Conservation (phyloP, 2,329 filamentous ascomycete species). For the Phialemonium atrogriseum region DNA sequence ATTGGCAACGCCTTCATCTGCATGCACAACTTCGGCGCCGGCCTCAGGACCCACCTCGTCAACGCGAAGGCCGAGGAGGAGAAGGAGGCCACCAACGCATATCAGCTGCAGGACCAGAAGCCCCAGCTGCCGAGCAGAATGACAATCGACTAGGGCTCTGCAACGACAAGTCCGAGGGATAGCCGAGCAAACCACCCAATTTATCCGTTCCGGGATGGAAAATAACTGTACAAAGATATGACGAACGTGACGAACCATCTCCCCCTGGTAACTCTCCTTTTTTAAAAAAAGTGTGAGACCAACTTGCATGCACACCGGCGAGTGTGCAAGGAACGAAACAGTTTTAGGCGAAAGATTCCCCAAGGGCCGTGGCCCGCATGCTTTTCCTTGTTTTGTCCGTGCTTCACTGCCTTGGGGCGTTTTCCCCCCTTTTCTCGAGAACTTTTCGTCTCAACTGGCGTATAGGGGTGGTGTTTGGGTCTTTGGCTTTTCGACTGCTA, state of each 20-base stretch:
- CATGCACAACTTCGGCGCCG: slow-evolving; percentile 82
- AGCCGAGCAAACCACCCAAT: slow-evolving; percentile 6
- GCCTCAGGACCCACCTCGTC: slow-evolving; percentile 78
- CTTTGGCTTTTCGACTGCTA: too few species aligned
- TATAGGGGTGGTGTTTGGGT: too few species aligned
- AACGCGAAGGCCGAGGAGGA: slow-evolving; percentile 38
- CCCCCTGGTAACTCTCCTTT: not conserved
- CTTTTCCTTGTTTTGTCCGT: too few species aligned
- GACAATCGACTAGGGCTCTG: slow-evolving; percentile 45
- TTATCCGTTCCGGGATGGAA: too few species aligned
- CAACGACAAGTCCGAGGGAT: slow-evolving; percentile 4
- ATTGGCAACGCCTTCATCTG: slow-evolving; percentile 82
- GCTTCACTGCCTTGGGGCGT: too few species aligned
- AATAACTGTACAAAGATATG: slow-evolving; percentile 3
- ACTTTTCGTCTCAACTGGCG: too few species aligned
- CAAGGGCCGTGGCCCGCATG: too few species aligned
- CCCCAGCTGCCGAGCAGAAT: slow-evolving; percentile 45
- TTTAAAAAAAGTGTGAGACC: not conserved
- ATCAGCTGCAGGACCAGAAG: slow-evolving; percentile 49
- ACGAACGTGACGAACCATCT: slow-evolving; percentile 10
- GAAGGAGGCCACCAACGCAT: slow-evolving; percentile 48
- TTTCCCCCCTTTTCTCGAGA: too few species aligned
- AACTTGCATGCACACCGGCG: not conserved
- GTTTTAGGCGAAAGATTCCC: not conserved
- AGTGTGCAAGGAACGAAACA: not conserved